Evolutionary conservation across 306 rosid genomes (phyloP), one percentile per base, ranked within the genome.

Genomic region (Gleditsia sinensis): DNA sequence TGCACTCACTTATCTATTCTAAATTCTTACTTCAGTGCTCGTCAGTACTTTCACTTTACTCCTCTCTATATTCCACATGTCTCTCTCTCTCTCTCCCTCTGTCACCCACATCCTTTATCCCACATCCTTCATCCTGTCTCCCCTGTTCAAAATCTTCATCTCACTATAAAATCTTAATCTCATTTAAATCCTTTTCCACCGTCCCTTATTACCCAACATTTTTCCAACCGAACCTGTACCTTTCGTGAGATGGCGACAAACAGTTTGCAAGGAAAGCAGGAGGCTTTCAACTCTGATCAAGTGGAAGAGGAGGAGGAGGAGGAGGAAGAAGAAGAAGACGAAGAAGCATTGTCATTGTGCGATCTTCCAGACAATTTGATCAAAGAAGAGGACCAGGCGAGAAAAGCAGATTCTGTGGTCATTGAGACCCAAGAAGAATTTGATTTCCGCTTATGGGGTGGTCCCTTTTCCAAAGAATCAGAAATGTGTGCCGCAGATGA

Each of bases 401-500:
- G 49, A 64, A 43, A 70, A 57, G 12, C 63, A 72, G 48, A 51
- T 46, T 32, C 45, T 56, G n/a, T 33, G 8, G 25, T 60, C 55
- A 24, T 51, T 20, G 71, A 86, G 25, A 24, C 46, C 0, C 82
- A 71, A 67, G 84, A 89, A 20, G 94, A 90, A 23, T 94, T 94
- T 42, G 81, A 92, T 68, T 94, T 94, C 51, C 51, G 70, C 9
- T 75, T 86, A 6, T 65, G 77, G 75, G 75, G 69, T 46, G 82
- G 75, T 58, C 57, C 77, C 32, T 59, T 77, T 16, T 81, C 74
- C 37, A 30, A 76, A 8, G 84, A 71, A 7, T 67, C 85, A 0
- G 67, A 83, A 77, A 94, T 94, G 97, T 94, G 97, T 17, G 80
- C 74, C 0, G 99, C 99, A 0, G 99, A 94, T 34, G 95, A 94